Evolutionary conservation across 495 filamentous ascomycete genomes (phyloP), one percentile per base, ranked within the genome.

Genomic region (Lentithecium fluviatile): DNA sequence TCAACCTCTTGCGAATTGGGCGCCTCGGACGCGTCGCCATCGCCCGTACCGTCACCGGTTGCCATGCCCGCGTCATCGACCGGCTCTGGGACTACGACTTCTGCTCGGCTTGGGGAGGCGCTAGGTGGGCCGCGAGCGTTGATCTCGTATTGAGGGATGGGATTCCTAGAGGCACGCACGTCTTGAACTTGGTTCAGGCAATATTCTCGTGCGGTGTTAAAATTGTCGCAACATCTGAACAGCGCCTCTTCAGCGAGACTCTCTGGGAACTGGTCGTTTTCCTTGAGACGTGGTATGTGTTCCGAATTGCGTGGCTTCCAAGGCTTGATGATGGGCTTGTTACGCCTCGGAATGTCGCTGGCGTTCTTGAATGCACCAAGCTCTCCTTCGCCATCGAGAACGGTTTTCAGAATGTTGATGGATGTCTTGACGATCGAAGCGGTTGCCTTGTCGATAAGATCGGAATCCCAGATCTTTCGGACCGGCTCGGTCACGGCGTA

Each of bases 401-500:
- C 87, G 4, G 82, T 87, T 53, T 88, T 87, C 55, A 99, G 76
- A 36, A 97, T 92, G 42, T 90, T 85, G 64, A 97, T 84, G 32
- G 95, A 74, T 59, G 84, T 88, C 67, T 92, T 90, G 19, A 93
- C 81, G 34, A 92, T 85, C 15, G 81, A 76, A 25, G 83, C 85
- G 20, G 88, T 82, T 1, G 87, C 87, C 63, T 90, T 90, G 58
- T 94, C 91, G 19, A 88, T 80, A n/a, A 88, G 74, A 24, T 83
- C 81, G 6, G 90, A 92, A 55, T 86, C 80, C 95, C 95, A 99
- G 54, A 97, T 82, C 23, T 84, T 79, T 52, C 79, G 83, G 46
- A 90, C 80, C 53, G 88, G 84, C 1, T 91, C 89, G n/a, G 97
- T 71, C 45, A 97, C 83, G 26, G 86, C 81, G 77, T 89, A 84